Conservation (phyloP, 2,329 filamentous ascomycete genomes). For the Xylariaceae sp. region DNA sequence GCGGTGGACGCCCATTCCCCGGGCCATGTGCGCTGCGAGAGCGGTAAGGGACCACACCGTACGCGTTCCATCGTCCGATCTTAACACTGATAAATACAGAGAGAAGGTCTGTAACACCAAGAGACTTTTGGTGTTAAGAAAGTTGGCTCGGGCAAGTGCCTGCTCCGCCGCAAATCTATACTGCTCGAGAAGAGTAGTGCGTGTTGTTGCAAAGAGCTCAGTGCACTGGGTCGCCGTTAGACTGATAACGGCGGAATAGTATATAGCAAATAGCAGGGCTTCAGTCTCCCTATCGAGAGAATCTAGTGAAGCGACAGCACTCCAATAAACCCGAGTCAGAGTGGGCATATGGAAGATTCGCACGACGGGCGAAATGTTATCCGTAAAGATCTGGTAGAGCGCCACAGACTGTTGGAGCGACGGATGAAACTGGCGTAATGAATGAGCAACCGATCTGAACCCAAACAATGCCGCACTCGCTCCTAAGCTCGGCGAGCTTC, state of each 20-base stretch:
- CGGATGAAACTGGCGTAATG: constrained; percentile 24
- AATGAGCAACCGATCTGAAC: constrained; percentile 25
- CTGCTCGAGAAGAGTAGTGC: constrained; percentile 45
- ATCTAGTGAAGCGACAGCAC: constrained; percentile 18
- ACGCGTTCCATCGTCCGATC: constrained; percentile 40
- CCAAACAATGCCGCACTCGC: constrained; percentile 26
- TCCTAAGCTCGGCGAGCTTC: neutral
- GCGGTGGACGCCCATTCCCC: constrained; percentile 46
- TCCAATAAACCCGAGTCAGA: constrained; percentile 24
- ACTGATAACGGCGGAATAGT: constrained; percentile 56
- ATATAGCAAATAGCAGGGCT: constrained; percentile 60
- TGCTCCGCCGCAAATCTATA: constrained; percentile 65
- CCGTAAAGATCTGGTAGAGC: constrained; percentile 24
- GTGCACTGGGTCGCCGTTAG: constrained; percentile 46
- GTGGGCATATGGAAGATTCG: constrained; percentile 32
- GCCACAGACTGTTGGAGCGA: constrained; percentile 21
- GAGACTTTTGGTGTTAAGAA: constrained; percentile 60
- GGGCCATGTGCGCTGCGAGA: constrained; percentile 30
- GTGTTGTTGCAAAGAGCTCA: constrained; percentile 49
- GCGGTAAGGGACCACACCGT: constrained; percentile 38
- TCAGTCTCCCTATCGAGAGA: constrained; percentile 47
- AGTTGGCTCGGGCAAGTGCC: constrained; percentile 59
- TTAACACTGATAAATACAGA: constrained; percentile 56
- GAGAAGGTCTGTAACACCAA: constrained; percentile 61
- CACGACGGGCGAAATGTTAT: constrained; percentile 27